A percentile compares a stretch with the other conserved stretches of the same genome.
phyloP scores from a whole-genome alignment of 2,329 filamentous ascomycete genomes.

The Sclerotinia glacialis region DNA sequence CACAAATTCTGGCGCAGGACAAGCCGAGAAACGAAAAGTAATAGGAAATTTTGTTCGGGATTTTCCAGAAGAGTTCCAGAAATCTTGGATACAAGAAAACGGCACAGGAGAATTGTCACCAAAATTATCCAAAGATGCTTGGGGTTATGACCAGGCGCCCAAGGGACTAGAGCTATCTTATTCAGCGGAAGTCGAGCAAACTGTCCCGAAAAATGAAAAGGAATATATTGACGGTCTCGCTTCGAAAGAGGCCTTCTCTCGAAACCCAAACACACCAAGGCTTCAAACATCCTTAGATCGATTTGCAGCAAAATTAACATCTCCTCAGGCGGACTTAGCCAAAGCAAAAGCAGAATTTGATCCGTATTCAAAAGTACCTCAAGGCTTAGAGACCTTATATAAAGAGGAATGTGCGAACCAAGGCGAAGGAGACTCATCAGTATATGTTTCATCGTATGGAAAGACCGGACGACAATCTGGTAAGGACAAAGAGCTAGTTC shows the following conservation, averaged over 20 bases:
- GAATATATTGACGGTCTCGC: constrained; percentile 32
- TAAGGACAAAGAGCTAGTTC: constrained; percentile 39
- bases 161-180: constrained; percentile 21
- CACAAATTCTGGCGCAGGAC: background rate
- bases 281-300: constrained; percentile 39
- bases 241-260: constrained; percentile 28
- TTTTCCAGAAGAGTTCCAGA: constrained; percentile 52
- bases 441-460: constrained; percentile 25
- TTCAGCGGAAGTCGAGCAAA: constrained; percentile 25
- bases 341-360: constrained; percentile 1
- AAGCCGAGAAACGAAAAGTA: constrained; percentile 32
- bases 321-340: background rate
- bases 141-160: constrained; percentile 20
- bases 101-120: constrained; percentile 26
- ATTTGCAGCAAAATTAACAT: background rate
- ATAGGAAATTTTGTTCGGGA: constrained; percentile 51
- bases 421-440: constrained; percentile 26
- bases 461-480: constrained; percentile 17
- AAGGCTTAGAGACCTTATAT: constrained; percentile 19
- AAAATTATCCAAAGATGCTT: constrained; percentile 20
- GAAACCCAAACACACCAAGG: constrained; percentile 29
- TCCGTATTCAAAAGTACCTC: constrained; percentile 20
- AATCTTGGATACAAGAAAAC: constrained; percentile 42
- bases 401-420: constrained; percentile 22
- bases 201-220: constrained; percentile 33